Evolutionary conservation across 179 eudicot genomes (phyloP).

Genomic region (Carnegiea gigantea): DNA sequence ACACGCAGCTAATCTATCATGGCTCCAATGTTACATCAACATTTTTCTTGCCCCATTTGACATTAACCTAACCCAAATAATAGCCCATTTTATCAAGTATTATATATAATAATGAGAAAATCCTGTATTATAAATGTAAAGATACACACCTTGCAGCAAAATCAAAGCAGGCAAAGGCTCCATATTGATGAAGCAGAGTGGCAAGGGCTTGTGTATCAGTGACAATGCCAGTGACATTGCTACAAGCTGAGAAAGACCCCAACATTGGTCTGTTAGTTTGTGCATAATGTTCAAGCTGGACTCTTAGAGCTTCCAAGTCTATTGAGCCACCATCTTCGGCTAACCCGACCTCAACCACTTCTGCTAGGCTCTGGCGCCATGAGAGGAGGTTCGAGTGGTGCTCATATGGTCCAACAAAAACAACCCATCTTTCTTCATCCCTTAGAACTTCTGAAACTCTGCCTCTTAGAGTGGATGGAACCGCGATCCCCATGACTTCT

Average conservation of each 20-base stretch:
- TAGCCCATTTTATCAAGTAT: too few relatives aligned
- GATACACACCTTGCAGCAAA: constrained; percentile 74
- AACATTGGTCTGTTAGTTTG: constrained; percentile 55
- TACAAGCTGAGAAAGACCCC: constrained; percentile 91
- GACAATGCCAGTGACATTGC: constrained; percentile 75
- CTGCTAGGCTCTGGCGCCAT: constrained; percentile 81
- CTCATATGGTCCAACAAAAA: constrained; percentile 85
- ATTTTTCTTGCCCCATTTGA: too few relatives aligned
- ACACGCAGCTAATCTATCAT: too few relatives aligned
- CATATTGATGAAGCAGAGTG: constrained; percentile 54
- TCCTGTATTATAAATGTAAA: too few relatives aligned
- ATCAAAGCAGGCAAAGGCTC: constrained; percentile 90
- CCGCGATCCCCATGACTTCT: constrained; percentile 68
- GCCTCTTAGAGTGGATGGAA: constrained; percentile 50
- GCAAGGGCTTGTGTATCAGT: constrained; percentile 65
- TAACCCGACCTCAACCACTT: constrained; percentile 74
- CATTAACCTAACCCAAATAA: too few relatives aligned
- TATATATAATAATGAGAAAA: too few relatives aligned
- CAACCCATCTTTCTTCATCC: constrained; percentile 69
- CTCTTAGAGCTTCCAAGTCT: constrained; percentile 49
- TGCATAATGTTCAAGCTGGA: constrained; percentile 39
- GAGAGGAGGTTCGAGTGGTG: constrained; percentile 95
- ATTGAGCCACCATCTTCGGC: constrained; percentile 40
- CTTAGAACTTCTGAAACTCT: constrained; percentile 32
- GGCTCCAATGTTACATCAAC: too few relatives aligned